Evolutionary conservation across 2,329 filamentous ascomycete species (phyloP), one percentile per base, ranked within the genome.

Genomic region (Zymoseptoria ardabiliae): DNA sequence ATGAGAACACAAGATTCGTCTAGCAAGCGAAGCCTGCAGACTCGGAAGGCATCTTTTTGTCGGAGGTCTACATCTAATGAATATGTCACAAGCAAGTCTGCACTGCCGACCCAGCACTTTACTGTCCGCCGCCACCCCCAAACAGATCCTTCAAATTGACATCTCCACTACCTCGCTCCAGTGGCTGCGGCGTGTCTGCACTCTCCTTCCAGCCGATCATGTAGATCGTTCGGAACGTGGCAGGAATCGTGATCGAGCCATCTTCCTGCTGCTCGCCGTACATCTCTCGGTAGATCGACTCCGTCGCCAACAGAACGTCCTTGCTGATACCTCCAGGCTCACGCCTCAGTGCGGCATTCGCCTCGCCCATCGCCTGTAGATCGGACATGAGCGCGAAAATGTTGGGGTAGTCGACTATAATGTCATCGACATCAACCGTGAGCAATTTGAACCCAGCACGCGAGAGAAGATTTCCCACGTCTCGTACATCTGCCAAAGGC

Each of bases 201-300:
- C 89, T 87, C 66, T 92, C 89, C 72, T 93, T 95, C 94, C 94
- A 99, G 0, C 94, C 94, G 75, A 99, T 99, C 92, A 97, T 97
- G 74, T 94, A 96, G 62, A 99, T 97, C 67, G 96, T 82, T 66
- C 94, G 83, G 72, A 97, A 99, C 0, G 94, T 99, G 1, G 94
- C 94, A 0, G 94, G 94, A 2, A 81, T 66, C 2, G 78, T 84
- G 3, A 79, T 61, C 2, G 77, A 83, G 20, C 83, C 88, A 68
- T 90, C 88, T 50, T 86, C 82, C 69, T 78, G 76, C 52, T 75
- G 68, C 54, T 95, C 91, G 19, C 90, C 92, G 74, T 99, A 91
- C 58, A 99, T 76, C 71, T 88, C 86, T 53, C 85, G 82, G 73
- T 99, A 99, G 59, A 99, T 96, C 49, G 85, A 89, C 65, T 97